phyloP scores from a whole-genome alignment of 2,329 filamentous ascomycete species.

The Aureobasidium sp. region DNA sequence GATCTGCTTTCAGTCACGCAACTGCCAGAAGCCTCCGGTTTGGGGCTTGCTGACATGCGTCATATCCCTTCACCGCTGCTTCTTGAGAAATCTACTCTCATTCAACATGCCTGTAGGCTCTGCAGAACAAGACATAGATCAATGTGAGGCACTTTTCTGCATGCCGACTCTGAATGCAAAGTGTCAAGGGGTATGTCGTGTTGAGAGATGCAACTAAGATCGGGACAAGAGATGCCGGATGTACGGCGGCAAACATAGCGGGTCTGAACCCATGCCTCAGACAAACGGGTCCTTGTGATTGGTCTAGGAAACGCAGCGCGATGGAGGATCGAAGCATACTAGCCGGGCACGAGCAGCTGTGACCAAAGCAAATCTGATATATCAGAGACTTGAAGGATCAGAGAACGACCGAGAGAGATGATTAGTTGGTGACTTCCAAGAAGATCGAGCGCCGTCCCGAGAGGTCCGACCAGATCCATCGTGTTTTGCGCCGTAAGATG shows the following conservation, averaged over 20 bases:
- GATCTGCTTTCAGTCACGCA: background rate
- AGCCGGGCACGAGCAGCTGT: background rate
- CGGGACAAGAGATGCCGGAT: background rate
- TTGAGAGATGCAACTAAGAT: background rate
- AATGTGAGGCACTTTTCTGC: constrained; percentile 2
- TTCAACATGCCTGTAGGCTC: background rate
- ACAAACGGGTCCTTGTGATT: background rate
- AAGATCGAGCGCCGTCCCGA: background rate
- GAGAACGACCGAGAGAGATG: background rate
- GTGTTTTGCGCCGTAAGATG: background rate
- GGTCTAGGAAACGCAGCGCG: background rate
- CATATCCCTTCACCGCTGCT: constrained; percentile 10
- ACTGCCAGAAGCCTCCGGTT: background rate
- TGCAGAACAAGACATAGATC: constrained; percentile 9
- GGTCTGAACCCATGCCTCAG: background rate
- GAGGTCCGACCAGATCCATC: background rate
- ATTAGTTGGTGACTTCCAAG: background rate
- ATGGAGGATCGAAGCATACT: background rate
- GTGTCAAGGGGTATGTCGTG: constrained; percentile 5
- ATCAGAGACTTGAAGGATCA: background rate
- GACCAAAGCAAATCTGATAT: background rate
- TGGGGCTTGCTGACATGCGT: background rate
- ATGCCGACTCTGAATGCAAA: background rate
- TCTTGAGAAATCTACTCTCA: background rate
- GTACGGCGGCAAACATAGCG: background rate